Evolutionary conservation across 805 yeast genomes (phyloP), one percentile per base, ranked within the genome.

Genomic region (Martiniozyma abietophila): DNA sequence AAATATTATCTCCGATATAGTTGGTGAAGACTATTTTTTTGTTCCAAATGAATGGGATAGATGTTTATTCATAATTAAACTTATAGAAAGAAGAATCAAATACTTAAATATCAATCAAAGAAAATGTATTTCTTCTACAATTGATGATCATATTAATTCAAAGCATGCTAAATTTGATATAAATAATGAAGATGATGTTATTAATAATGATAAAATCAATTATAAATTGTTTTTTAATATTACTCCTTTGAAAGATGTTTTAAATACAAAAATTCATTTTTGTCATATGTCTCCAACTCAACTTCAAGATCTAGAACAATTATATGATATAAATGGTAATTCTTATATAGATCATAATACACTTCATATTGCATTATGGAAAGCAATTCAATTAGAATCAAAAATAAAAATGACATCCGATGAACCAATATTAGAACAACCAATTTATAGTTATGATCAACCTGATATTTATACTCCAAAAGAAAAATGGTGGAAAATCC

Each of bases 31-130:
- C 43, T 67, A 64, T 15, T 71, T 72, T 42, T 72, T 67, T 47
- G 69, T 69, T 4, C 71, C 72, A 2, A 60, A 62, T 2, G 79
- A 72, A 46, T 70, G 74, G 74, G 75, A 70, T 27, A 54, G 79
- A 34, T 67, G 72, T 27, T 40, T 65, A 19, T 71, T 72, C 40
- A 55, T 65, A 3, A 61, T 67, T 24, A 59, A 54, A 28, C 44
- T 69, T 29, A 54, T 67, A 26, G 66, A 64, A 39, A 48, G 67
- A 47, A 42, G 67, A 21, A 38, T 44, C 7, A 54, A 47, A 18
- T 3, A 5, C 9, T n/a, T n/a, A n/a, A n/a, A n/a, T n/a, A n/a
- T n/a, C n/a, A n/a, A n/a, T n/a, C n/a, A n/a, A n/a, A n/a, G n/a
- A 10, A n/a, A n/a, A n/a, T n/a, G n/a, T n/a, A n/a, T n/a, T n/a